Conservation (phyloP, 2,329 filamentous ascomycete genomes). For the Byssoonygena ceratinophila region DNA sequence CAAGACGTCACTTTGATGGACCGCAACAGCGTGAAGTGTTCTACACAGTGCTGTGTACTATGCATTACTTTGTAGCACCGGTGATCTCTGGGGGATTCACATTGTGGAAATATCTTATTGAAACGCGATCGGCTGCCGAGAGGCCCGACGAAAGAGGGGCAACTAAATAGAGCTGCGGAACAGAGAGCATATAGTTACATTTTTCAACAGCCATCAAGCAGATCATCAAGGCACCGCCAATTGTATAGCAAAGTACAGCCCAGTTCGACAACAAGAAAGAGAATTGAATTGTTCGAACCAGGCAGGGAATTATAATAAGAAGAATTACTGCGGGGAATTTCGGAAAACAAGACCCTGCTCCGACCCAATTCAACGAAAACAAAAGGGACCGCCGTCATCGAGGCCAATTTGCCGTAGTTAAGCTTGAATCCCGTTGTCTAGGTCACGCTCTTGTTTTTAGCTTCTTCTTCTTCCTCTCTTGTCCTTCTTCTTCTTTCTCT, state of each 20-base stretch:
- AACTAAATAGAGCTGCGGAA: too few species aligned
- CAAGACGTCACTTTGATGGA: not conserved
- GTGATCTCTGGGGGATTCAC: too few species aligned
- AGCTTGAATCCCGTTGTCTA: conserved; percentile 1
- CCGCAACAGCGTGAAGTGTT: too few species aligned
- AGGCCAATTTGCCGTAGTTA: conserved; percentile 1
- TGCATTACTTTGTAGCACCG: too few species aligned
- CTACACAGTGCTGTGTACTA: too few species aligned
- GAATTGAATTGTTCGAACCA: not conserved
- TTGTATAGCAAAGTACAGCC: too few species aligned
- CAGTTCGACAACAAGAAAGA: not conserved
- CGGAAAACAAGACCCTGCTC: conserved; percentile 9
- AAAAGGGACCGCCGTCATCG: not conserved
- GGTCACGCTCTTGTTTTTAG: conserved; percentile 1
- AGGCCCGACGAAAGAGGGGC: too few species aligned
- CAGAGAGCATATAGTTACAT: too few species aligned
- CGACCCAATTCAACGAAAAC: conserved; percentile 11
- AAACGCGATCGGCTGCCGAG: too few species aligned
- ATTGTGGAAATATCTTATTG: too few species aligned
- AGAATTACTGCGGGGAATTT: conserved; percentile 10
- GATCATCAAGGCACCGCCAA: too few species aligned
- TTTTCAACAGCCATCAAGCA: too few species aligned
- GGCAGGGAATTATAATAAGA: not conserved
- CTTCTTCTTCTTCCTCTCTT: not conserved
- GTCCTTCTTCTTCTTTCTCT: not conserved